phyloP scores from a whole-genome alignment of 345 rosid genomes.

The Salix koriyanagi region DNA sequence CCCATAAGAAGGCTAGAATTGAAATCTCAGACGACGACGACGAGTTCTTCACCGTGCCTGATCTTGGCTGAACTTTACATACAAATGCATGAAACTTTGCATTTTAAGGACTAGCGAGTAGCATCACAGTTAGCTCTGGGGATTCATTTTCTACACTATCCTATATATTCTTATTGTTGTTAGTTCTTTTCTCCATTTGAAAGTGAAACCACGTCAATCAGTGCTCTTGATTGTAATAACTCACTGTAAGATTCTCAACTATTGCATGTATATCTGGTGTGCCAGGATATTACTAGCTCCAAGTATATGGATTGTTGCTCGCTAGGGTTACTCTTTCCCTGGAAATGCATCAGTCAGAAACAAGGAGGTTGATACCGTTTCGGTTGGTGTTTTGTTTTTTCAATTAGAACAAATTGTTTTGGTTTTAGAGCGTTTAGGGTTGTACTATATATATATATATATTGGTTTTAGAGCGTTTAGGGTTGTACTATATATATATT shows the following conservation, averaged over 20 bases:
- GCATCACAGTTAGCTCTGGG: background rate
- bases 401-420: too few relatives aligned
- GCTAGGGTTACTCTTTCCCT: background rate
- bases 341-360: background rate
- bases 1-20: conserved; percentile 74
- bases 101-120: background rate
- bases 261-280: background rate
- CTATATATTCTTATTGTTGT: background rate
- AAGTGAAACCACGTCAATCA: background rate
- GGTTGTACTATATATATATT: too few relatives aligned
- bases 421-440: too few relatives aligned
- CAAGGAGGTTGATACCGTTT: rapidly evolving
- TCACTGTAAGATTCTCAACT: background rate
- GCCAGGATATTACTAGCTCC: background rate
- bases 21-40: conserved; percentile 54
- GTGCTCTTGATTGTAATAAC: background rate
- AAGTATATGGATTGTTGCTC: background rate
- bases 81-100: background rate
- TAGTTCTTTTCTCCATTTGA: background rate
- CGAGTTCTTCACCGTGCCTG: conserved; percentile 84
- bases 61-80: conserved; percentile 50
- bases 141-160: background rate
- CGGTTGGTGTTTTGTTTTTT: too few relatives aligned
- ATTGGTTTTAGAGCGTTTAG: too few relatives aligned
- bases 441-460: too few relatives aligned